Evolutionary conservation across 768 basidiomycete genomes (phyloP).

Genomic region (Russula earlei): DNA sequence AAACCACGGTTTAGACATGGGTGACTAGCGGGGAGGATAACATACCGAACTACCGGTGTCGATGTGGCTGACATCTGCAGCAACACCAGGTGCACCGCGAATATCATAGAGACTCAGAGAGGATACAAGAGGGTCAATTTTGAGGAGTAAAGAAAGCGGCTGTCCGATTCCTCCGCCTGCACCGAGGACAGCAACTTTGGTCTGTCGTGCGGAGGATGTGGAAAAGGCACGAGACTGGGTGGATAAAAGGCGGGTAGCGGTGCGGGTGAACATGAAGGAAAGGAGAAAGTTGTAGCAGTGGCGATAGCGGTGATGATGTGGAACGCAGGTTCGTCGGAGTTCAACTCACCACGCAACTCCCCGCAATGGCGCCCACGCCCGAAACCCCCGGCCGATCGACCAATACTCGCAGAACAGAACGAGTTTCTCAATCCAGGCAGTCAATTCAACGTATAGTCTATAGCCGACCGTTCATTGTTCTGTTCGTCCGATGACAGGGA

Average conservation of each 20-base stretch:
- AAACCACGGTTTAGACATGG: background rate
- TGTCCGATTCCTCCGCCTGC: conserved; percentile 99
- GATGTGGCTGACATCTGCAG: conserved; percentile 93
- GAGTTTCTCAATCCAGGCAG: too few relatives aligned
- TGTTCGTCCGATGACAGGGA: too few relatives aligned
- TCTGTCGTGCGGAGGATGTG: conserved; percentile 56
- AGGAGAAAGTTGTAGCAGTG: background rate
- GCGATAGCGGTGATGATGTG: background rate
- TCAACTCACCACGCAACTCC: too few relatives aligned
- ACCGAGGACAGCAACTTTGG: conserved; percentile 93
- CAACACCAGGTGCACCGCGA: conserved; percentile 92
- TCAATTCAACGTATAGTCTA: too few relatives aligned
- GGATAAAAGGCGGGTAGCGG: conserved; percentile 48
- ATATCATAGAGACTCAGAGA: conserved; percentile 89
- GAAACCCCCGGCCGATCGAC: too few relatives aligned
- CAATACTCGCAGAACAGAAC: too few relatives aligned
- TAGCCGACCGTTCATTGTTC: too few relatives aligned
- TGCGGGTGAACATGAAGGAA: conserved; percentile 55
- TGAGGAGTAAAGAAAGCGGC: conserved; percentile 88
- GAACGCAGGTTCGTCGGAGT: background rate
- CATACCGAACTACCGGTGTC: conserved; percentile 74
- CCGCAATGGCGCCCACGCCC: too few relatives aligned
- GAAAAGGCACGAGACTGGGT: conserved; percentile 62
- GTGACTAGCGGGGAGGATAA: conserved; percentile 15
- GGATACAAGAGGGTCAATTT: conserved; percentile 83